Percentiles rank a stretch among this genome's conserved stretches.
These are phyloP conservation scores for Tardiomyces blankii DNA, from an alignment of 1,139 yeast species.

Conservation along the genomic window DNA sequence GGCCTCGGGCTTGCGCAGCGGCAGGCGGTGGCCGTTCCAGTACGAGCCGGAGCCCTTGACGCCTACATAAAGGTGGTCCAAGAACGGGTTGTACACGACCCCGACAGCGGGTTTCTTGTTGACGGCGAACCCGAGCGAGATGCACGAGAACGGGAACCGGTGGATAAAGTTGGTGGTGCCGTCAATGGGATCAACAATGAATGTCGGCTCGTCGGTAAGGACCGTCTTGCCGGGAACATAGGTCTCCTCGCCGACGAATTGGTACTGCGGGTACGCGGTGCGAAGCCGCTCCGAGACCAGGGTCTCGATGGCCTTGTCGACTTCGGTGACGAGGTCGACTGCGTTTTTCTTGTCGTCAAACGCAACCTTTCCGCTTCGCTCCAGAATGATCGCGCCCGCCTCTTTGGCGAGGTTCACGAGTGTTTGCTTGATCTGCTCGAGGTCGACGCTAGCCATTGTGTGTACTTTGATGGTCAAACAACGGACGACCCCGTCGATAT, in stretches of 20 bases:
- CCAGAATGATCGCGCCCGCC: conserved; percentile 39
- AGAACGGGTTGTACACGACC: conserved; percentile 46
- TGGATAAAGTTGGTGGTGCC: conserved; percentile 55
- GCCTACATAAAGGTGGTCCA: conserved; percentile 38
- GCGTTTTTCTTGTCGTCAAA: conserved; percentile 45
- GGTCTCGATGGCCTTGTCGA: conserved; percentile 43
- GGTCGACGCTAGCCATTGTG: conserved; percentile 1
- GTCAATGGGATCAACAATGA: conserved; percentile 51
- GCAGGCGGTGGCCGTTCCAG: conserved; percentile 34
- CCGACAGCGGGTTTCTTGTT: conserved; percentile 42
- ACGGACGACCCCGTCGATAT: too few relatives aligned
- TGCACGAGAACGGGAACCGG: conserved; percentile 47
- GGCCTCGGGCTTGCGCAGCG: conserved; percentile 25
- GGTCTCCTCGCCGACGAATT: conserved; percentile 50
- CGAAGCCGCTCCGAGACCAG: conserved; percentile 31
- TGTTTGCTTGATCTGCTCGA: conserved; percentile 28
- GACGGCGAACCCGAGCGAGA: conserved; percentile 46
- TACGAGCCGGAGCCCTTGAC: conserved; percentile 43
- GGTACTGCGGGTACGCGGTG: conserved; percentile 33
- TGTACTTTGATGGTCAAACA: too few relatives aligned
- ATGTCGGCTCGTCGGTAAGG: conserved; percentile 43
- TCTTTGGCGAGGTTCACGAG: conserved; percentile 40
- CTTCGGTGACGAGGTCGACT: conserved; percentile 48
- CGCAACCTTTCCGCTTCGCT: conserved; percentile 35
- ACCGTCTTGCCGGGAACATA: conserved; percentile 35